Percentiles rank a stretch among this genome's conserved stretches.
Evolutionary conservation across 2,329 filamentous ascomycete species (phyloP).

Genomic region (Penicillium sp.): DNA sequence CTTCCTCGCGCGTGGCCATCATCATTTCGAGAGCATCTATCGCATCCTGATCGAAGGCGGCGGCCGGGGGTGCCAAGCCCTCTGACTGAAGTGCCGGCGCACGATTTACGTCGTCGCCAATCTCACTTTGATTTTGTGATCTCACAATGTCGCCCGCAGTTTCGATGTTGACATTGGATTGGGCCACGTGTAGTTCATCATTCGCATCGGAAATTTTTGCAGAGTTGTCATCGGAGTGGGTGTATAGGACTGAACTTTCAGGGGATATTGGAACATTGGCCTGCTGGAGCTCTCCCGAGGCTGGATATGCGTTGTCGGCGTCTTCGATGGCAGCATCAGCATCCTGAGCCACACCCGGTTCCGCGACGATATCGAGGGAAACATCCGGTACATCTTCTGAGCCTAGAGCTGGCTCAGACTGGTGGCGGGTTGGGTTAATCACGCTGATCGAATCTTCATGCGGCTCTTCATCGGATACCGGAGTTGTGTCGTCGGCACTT

Average conservation of each 20-base stretch:
- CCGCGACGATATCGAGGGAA: too few relatives aligned
- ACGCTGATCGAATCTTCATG: too few relatives aligned
- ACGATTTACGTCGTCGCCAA: constrained; percentile 10
- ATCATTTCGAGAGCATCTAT: constrained; percentile 3
- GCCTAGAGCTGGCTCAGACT: too few relatives aligned
- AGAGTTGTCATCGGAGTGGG: background rate
- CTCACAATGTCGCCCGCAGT: background rate
- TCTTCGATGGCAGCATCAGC: too few relatives aligned
- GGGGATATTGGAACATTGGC: background rate
- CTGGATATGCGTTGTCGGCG: too few relatives aligned
- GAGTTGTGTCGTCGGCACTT: background rate
- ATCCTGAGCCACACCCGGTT: too few relatives aligned
- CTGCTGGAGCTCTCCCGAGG: too few relatives aligned
- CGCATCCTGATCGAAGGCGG: constrained; percentile 1
- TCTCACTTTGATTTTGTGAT: background rate
- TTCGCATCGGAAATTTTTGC: background rate
- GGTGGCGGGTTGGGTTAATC: too few relatives aligned
- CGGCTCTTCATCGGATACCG: background rate
- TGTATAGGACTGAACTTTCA: background rate
- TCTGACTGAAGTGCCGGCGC: constrained; percentile 26
- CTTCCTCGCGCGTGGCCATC: constrained; percentile 2
- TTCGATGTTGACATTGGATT: background rate
- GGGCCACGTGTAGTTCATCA: background rate
- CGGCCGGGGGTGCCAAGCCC: background rate
- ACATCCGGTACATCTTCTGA: background rate